A percentile compares a stretch with the other conserved stretches of the same genome.
Evolutionary conservation across 2,329 filamentous ascomycete genomes (phyloP).

Genomic region (Cucurbitaria berberidis): DNA sequence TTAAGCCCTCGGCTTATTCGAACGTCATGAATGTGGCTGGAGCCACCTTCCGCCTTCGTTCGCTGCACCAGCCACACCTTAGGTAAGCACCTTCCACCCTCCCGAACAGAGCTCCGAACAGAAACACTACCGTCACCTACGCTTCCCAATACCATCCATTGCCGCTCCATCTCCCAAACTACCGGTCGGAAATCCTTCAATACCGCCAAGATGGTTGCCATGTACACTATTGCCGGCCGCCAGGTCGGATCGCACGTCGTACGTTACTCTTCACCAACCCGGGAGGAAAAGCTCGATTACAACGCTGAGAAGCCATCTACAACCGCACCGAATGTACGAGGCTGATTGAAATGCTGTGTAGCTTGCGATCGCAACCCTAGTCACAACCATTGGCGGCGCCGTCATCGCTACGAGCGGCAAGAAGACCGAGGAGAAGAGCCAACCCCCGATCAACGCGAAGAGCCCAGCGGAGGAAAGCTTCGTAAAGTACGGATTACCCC

Average conservation of each 20-base stretch:
- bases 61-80: conserved; percentile 13
- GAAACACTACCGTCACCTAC: conserved; percentile 14
- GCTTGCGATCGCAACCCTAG: conserved; percentile 65
- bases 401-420: conserved; percentile 46
- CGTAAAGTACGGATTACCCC: conserved; percentile 63
- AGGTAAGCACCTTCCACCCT: conserved; percentile 17
- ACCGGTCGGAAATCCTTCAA: conserved; percentile 20
- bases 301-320: neutral
- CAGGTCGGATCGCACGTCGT: conserved; percentile 62
- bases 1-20: neutral
- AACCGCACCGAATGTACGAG: neutral
- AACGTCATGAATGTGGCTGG: conserved; percentile 12
- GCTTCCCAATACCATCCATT: conserved; percentile 39
- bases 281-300: conserved; percentile 23
- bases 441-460: conserved; percentile 66
- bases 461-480: conserved; percentile 73
- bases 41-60: neutral
- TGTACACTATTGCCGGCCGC: conserved; percentile 59
- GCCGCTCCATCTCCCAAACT: conserved; percentile 28
- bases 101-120: conserved; percentile 31
- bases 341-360: conserved; percentile 35
- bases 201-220: conserved; percentile 57
- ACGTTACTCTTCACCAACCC: conserved; percentile 38
- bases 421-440: conserved; percentile 50
- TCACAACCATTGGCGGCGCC: conserved; percentile 44